phyloP scores from a whole-genome alignment of 768 basidiomycete species.

The Pleurotus pulmonarius region DNA sequence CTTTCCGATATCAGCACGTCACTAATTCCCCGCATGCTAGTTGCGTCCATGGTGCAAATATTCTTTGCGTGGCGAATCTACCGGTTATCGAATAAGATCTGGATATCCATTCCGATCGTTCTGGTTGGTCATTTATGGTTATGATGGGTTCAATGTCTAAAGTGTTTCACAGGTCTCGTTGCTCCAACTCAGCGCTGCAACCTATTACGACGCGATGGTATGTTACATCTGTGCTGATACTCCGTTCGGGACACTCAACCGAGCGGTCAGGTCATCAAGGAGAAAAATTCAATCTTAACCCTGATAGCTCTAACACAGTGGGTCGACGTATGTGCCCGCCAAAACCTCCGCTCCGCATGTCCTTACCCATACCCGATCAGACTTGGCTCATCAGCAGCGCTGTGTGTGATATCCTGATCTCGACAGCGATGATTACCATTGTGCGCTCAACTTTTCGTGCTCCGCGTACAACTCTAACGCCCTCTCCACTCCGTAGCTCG shows the following conservation, averaged over 20 bases:
- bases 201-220: slow-evolving; percentile 2
- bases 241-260: too few relatives aligned
- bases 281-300: neutral
- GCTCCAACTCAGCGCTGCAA: neutral
- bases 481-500: neutral
- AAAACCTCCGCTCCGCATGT: neutral
- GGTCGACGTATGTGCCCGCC: neutral
- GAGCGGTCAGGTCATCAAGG: neutral
- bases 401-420: slow-evolving; percentile 15
- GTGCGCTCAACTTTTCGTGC: too few relatives aligned
- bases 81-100: neutral
- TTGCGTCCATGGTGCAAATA: slow-evolving; percentile 12
- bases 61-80: slow-evolving; percentile 14
- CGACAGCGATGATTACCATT: slow-evolving; percentile 20
- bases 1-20: neutral
- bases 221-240: too few relatives aligned
- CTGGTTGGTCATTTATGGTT: too few relatives aligned
- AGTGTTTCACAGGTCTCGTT: neutral
- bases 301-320: neutral
- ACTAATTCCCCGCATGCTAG: neutral
- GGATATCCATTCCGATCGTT: slow-evolving; percentile 8
- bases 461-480: neutral
- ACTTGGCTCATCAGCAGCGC: slow-evolving; percentile 14
- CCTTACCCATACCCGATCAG: slow-evolving; percentile 1
- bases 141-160: too few relatives aligned